phyloP scores from a whole-genome alignment of 805 yeast species.

The Metschnikowia lochheadii region DNA sequence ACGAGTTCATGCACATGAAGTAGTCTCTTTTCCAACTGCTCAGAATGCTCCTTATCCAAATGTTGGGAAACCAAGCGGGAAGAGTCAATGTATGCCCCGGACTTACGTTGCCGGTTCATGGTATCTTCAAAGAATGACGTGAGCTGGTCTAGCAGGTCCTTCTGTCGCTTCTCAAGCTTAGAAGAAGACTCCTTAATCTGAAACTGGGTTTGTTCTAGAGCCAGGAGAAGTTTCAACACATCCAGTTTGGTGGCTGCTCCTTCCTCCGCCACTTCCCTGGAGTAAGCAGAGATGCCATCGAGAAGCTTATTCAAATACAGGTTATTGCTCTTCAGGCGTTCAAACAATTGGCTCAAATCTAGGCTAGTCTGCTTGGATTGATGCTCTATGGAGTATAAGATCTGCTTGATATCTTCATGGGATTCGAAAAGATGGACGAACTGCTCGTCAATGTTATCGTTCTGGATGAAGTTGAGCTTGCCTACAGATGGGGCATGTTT shows the following conservation, averaged over 20 bases:
- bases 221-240: constrained; percentile 19
- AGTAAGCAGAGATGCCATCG: constrained; percentile 31
- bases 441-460: constrained; percentile 32
- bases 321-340: constrained; percentile 40
- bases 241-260: constrained; percentile 35
- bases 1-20: background rate
- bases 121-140: background rate
- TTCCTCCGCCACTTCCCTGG: constrained; percentile 32
- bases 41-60: constrained; percentile 1
- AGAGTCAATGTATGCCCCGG: background rate
- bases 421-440: constrained; percentile 27
- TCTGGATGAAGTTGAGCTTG: constrained; percentile 27
- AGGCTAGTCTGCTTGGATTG: constrained; percentile 33
- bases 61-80: background rate
- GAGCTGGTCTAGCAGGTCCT: background rate
- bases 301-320: constrained; percentile 33
- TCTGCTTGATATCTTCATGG: constrained; percentile 27
- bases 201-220: constrained; percentile 14
- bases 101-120: background rate
- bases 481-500: constrained; percentile 20
- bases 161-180: background rate
- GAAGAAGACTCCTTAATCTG: background rate
- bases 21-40: background rate
- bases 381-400: constrained; percentile 27
- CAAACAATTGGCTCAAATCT: constrained; percentile 35